phyloP scores from a whole-genome alignment of 305 asterid genomes.

The Ilex paraguariensis region DNA sequence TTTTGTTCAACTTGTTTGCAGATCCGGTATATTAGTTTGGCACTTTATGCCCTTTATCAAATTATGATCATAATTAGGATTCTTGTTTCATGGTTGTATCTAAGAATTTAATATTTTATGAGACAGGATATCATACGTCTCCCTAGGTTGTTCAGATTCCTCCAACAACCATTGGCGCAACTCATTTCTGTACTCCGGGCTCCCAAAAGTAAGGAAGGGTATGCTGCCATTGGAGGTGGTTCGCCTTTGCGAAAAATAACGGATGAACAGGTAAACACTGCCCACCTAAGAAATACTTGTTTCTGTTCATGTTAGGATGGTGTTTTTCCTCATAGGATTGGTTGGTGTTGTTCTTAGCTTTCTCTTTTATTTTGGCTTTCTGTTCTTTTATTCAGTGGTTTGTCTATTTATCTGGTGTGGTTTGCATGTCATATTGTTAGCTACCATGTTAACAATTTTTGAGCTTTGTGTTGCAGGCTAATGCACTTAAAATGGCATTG shows the following conservation, averaged over 20 bases:
- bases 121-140: conserved; percentile 91
- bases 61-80: too few relatives aligned
- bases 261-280: conserved; percentile 61
- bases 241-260: conserved; percentile 92
- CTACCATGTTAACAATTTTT: conserved; percentile 10
- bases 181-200: conserved; percentile 76
- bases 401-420: background rate
- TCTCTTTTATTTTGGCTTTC: background rate
- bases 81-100: too few relatives aligned
- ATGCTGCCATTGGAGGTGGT: conserved; percentile 98
- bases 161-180: conserved; percentile 89
- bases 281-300: background rate
- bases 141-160: conserved; percentile 80
- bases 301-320: too few relatives aligned
- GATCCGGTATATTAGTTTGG: conserved; percentile 58
- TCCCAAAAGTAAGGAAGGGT: conserved; percentile 93
- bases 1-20: conserved; percentile 81
- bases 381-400: conserved; percentile 1
- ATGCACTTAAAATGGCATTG: conserved; percentile 58
- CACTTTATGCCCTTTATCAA: background rate
- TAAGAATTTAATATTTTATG: background rate
- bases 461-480: conserved; percentile 47
- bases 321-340: too few relatives aligned
- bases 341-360: background rate
- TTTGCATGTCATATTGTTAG: background rate